Base-by-base conservation (phyloP, 139 green algal species). In the Tetradesmus obliquus region DNA sequence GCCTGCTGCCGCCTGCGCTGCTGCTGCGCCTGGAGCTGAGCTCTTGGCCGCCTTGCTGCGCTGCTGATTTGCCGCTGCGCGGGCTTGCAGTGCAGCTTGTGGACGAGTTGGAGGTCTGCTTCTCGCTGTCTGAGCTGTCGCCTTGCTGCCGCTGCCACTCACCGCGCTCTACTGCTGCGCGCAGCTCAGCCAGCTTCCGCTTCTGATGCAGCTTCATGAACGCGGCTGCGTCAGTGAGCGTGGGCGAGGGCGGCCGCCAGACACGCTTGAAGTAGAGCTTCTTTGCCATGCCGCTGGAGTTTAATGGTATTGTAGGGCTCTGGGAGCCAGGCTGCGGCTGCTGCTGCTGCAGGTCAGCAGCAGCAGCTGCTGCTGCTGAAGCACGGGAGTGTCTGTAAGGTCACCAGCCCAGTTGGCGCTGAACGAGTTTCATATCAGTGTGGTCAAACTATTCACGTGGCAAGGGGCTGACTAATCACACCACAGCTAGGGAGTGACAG, bases 111-210 rank as follows among this genome's bases (percentile, higher is more conserved):
- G 45, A 69, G 5, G 82, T 62, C 13, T 87, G 19, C 82, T 32
- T 19, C 82, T 86, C 76, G 58, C 54, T 80, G 22, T 84, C 71
- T 8, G 57, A 79, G 84, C 84, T 89, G 32, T 89, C 32, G 9
- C 7, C 45, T 2, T 89, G 62, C 86, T 84, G 86, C 8, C 32
- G 66, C 57, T 84, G 66, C 51, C 76, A 84, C 7, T 71, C 24
- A 0, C 88, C 79, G 58, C 55, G 76, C 13, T 53, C n/a, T 9
- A 91, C 55, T 58, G 88, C 88, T 13, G 66, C 24, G 3, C 88
- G 88, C 24, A 87, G 12, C 79, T 91, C 88, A 17, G 82, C 76
- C 2, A 91, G 79, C 32, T 62, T 80, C 13, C 79, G 88, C 79
- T 81, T 87, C 57, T 87, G 53, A 51, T 82, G 24, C 17, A 91